Evolutionary conservation across 2,329 filamentous ascomycete species (phyloP), one percentile per base, ranked within the genome.

Genomic region (Aspergillus sergii): DNA sequence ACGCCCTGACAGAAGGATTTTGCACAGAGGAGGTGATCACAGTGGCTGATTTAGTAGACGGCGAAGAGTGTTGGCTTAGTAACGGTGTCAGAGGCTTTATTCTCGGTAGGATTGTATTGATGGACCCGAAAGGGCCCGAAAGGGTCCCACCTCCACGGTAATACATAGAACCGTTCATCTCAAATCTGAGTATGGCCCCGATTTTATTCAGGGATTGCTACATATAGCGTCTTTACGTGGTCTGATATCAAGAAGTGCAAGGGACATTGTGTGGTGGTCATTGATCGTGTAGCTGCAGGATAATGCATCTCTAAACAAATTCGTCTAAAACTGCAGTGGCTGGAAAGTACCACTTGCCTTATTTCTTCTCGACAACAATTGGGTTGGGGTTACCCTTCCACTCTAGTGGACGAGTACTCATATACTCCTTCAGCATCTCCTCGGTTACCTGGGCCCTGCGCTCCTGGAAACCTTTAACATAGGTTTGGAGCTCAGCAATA

Each of bases 1-100:
- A 93, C 89, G 91, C 92, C n/a, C 75, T 98, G 48, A 86, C 90
- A 64, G 85, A 82, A 60, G 84, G 86, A 0, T 79, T 95, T 51
- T 93, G 86, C 59, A 81, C 84, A 34, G 91, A 96, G 72, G 85
- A 88, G 66, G 76, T 80, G 3, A 81, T 97, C 19, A 76, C 76
- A n/a, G 81, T 81, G 2, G 79, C 83, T 14, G 88, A 88, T 8
- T 76, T 97, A 14, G 73, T 82, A 4, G 83, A 92, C 66, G 91
- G 89, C 1, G 94, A 97, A 76, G 84, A 89, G 59, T 91, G 94
- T 65, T 96, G 93, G 91, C 80, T 97, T 59, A 97, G 93, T 76
- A 97, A 94, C 76, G 93, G 91, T 0, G 90, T 94, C 1, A 86
- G 91, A 67, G 94, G 94, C 0, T 97, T 96, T 68, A 82, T 89